Percentiles rank a stretch among this genome's conserved stretches.
Evolutionary conservation across 2,329 filamentous ascomycete genomes (phyloP).

Genomic region (Metarhizium robertsii): DNA sequence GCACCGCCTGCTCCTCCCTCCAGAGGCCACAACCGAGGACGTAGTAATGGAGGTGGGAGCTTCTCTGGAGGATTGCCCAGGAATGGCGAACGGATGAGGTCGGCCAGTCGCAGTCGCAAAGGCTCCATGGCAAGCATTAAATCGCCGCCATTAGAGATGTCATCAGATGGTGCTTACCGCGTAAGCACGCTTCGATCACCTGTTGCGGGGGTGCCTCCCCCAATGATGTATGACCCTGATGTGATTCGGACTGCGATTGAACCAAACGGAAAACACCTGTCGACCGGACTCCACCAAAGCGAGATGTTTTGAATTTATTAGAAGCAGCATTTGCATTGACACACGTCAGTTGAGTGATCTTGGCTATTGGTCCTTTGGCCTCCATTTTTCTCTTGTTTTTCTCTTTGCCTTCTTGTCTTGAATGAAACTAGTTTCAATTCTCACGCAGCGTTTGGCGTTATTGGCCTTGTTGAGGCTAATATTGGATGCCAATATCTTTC

Average conservation of each 20-base stretch:
- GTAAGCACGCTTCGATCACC: conserved; percentile 20
- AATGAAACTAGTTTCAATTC: background rate
- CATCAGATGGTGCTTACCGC: conserved; percentile 26
- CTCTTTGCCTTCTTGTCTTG: background rate
- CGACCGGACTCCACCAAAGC: conserved; percentile 42
- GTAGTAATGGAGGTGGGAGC: conserved; percentile 43
- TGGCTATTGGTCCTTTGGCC: background rate
- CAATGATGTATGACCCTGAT: conserved; percentile 29
- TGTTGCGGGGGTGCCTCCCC: conserved; percentile 16
- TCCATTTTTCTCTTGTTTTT: background rate
- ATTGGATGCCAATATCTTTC: background rate
- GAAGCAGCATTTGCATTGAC: background rate
- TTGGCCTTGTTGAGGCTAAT: background rate
- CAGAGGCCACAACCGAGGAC: conserved; percentile 44
- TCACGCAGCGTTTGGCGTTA: background rate
- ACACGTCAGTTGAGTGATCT: background rate
- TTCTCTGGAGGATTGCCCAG: conserved; percentile 46
- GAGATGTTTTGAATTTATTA: conserved; percentile 40
- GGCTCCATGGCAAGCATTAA: conserved; percentile 20
- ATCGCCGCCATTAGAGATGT: conserved; percentile 21
- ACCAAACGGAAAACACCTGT: conserved; percentile 27
- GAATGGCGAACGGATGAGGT: conserved; percentile 51
- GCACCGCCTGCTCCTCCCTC: conserved; percentile 34
- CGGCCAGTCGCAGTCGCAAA: conserved; percentile 46
- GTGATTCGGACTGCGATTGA: conserved; percentile 24